Conservation (phyloP, 2,329 filamentous ascomycete species). For the Lasiodiplodia sp. region DNA sequence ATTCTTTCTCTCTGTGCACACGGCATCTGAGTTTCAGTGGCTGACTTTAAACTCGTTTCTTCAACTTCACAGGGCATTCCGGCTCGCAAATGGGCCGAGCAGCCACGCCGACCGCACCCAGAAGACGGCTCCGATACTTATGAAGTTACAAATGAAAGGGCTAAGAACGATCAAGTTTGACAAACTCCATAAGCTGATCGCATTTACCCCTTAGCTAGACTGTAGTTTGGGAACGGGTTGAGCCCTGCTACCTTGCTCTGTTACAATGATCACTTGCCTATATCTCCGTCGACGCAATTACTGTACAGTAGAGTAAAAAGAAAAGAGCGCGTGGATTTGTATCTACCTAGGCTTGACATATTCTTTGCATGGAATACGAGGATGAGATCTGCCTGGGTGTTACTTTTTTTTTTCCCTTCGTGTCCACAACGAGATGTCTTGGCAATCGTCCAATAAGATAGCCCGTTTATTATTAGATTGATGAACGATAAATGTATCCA, state of each 20-base stretch:
- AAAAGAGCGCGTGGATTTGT: too few relatives aligned
- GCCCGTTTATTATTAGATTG: too few relatives aligned
- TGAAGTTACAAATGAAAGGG: constrained; percentile 6
- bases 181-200: not conserved
- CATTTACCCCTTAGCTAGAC: constrained; percentile 1
- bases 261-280: constrained; percentile 1
- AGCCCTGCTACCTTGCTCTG: not conserved
- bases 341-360: too few relatives aligned
- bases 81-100: constrained; percentile 11
- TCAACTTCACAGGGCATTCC: not conserved
- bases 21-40: not conserved
- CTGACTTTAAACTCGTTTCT: not conserved
- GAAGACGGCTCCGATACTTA: constrained; percentile 3
- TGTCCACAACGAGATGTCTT: not conserved
- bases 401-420: not conserved
- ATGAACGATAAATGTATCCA: too few relatives aligned
- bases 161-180: not conserved
- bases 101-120: constrained; percentile 4
- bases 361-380: too few relatives aligned
- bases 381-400: not conserved
- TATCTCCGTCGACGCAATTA: not conserved
- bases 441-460: not conserved
- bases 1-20: too few relatives aligned
- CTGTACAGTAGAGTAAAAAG: not conserved
- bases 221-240: not conserved